Evolutionary conservation across 352 stramenopile species (phyloP).

Genomic region (Phytophthora ramorum): DNA sequence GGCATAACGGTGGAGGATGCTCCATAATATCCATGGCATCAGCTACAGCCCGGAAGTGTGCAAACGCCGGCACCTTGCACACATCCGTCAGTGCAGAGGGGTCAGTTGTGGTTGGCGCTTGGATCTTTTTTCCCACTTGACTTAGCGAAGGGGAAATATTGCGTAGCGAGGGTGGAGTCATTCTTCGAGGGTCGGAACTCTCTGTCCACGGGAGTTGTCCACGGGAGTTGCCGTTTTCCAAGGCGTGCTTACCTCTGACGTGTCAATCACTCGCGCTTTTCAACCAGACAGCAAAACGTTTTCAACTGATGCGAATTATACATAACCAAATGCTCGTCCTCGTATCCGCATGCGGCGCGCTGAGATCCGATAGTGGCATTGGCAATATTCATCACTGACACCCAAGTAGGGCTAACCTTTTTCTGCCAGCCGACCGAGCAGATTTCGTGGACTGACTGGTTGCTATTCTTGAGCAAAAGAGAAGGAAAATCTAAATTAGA

Average conservation of each 20-base stretch:
- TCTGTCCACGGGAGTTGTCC: neutral
- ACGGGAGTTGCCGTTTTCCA: neutral
- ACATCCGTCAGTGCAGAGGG: conserved; percentile 25
- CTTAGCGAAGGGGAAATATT: neutral
- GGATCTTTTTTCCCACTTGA: neutral
- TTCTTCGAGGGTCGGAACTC: neutral
- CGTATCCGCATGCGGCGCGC: too few species aligned
- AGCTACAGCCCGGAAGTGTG: neutral
- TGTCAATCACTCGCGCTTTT: too few species aligned
- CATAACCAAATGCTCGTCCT: too few species aligned
- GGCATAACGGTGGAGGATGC: conserved; percentile 1
- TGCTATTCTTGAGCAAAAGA: too few species aligned
- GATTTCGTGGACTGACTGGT: too few species aligned
- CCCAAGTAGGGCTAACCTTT: too few species aligned
- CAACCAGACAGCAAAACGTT: too few species aligned
- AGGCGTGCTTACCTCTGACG: neutral
- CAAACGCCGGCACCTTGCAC: neutral
- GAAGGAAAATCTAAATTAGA: too few species aligned
- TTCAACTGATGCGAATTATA: too few species aligned
- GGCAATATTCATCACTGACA: too few species aligned
- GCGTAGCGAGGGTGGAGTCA: neutral
- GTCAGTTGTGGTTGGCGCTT: neutral
- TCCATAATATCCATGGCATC: conserved; percentile 1
- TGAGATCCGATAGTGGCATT: too few species aligned
- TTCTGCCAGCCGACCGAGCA: too few species aligned